Evolutionary conservation across 805 yeast genomes (phyloP).

Genomic region (Monosporozyma aquatica): DNA sequence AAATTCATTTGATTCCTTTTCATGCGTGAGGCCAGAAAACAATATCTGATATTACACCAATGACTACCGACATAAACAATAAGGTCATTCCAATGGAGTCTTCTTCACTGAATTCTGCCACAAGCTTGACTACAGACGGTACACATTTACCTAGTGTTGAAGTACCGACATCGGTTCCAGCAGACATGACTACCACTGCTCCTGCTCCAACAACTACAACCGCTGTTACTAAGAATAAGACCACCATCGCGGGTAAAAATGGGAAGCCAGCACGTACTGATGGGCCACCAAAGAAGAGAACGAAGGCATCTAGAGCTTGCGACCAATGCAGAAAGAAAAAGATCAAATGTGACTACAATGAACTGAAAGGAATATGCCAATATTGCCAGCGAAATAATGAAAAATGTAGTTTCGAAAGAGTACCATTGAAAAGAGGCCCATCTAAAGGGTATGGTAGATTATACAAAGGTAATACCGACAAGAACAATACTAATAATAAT

Average conservation of each 20-base stretch:
- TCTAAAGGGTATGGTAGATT: conserved; percentile 54
- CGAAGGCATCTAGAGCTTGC: conserved; percentile 74
- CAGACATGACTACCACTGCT: background rate
- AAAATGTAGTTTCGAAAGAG: conserved; percentile 55
- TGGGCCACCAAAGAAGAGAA: conserved; percentile 38
- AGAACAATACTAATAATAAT: background rate
- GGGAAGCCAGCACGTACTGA: background rate
- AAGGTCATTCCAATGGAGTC: background rate
- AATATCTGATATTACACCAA: background rate
- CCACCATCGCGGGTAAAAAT: background rate
- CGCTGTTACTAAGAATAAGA: background rate
- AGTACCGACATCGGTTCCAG: no score
- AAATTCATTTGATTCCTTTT: no score
- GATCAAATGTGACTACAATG: conserved; percentile 57
- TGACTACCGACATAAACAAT: background rate
- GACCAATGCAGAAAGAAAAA: conserved; percentile 72
- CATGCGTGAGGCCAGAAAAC: no score
- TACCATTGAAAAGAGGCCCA: conserved; percentile 74
- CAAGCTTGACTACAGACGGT: no score
- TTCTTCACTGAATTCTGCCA: background rate
- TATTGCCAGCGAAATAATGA: conserved; percentile 56
- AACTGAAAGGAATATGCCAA: conserved; percentile 47
- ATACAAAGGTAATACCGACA: background rate
- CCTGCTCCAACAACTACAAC: background rate
- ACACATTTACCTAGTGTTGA: background rate